Evolutionary conservation across 495 filamentous ascomycete genomes (phyloP), one percentile per base, ranked within the genome.

Genomic region (Saxispiralis lemnorum): DNA sequence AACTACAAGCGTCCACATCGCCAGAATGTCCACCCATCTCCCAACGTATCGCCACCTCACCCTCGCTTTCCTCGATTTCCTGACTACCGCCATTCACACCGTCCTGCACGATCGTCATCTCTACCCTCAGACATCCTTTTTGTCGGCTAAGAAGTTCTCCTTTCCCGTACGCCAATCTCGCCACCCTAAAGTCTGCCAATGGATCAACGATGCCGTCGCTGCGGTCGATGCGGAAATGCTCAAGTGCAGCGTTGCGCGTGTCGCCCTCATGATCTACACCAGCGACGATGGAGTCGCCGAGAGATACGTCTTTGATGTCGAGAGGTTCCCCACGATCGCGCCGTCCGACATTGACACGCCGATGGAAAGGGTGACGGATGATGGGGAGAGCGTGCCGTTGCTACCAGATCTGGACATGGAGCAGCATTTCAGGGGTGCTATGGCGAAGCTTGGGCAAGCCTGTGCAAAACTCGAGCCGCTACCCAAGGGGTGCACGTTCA

Each of bases 71-170:
- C 64, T 68, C 51, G 67, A 75, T 58, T 95, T 96, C 66, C 78
- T 97, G 36, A 83, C 75, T 44, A 77, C 89, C 34, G 78, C 82
- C 50, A 81, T 88, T 56, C 89, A 97, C 66, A 89, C 88, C 53
- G 83, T 96, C 56, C 76, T 97, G 48, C 92, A 83, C 64, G 75
- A 87, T 49, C 81, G 89, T 45, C 59, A 61, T 47, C 75, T 96
- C 58, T 97, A 97, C 59, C 86, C 88, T 0, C 61, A 65, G 40
- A 59, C 70, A 18, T 81, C 85, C 37, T 96, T 96, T 64, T 69
- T 92, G 44, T 72, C 76, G 31, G 76, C 79, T 15, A 76, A 79
- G 47, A 83, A 79, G 51, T 95, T 86, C 70, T 89, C 93, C 61
- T 79, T 82, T 47, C 76, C 86, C 19, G 81, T 94, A 32, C 78